Evolutionary conservation across 2,329 filamentous ascomycete species (phyloP), one percentile per base, ranked within the genome.

Genomic region (Claviceps arundinis): DNA sequence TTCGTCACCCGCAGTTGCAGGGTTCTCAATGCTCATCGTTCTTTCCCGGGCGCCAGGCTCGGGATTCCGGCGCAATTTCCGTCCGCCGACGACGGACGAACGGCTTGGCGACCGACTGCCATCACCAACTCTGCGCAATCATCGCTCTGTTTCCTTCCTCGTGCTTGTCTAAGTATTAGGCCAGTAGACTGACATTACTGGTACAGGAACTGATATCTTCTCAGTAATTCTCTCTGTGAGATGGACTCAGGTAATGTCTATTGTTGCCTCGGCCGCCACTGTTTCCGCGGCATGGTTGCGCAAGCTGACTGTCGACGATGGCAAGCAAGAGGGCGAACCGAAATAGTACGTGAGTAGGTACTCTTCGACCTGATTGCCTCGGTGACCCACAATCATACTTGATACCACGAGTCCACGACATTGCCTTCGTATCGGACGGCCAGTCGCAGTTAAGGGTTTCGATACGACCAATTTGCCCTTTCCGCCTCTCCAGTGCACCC

Each of bases 21-120:
- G 66, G 65, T 59, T 62, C 58, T 63, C 63, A 65, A 67, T 63
- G 64, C 64, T 59, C 63, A 65, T 67, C 64, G 65, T 64, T 59
- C 56, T 58, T 53, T 57, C 55, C 51, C 53, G 51, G 47, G 30
- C 45, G 24, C 8, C 45, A 22, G n/a, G n/a, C 41, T 44, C 48
- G 45, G 26, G 30, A 3, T 14, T 24, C 30, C 30, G 30, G 41
- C 6, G 14, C 41, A 45, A 45, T 13, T 38, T 34, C 40, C 48
- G 26, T 45, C 34, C 40, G 24, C n/a, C 19, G 11, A 22, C 26
- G 48, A 41, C 48, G 5, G 30, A 24, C 22, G 24, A 11, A 26
- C 19, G 44, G n/a, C 47, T 11, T 24, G 37, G 41, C 47, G 16
- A 48, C 22, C 22, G 7, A n/a, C 26, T 24, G 30, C 38, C 38